Evolutionary conservation across 139 green algal genomes (phyloP), one percentile per base, ranked within the genome.

Genomic region (Volvox reticuliferus): DNA sequence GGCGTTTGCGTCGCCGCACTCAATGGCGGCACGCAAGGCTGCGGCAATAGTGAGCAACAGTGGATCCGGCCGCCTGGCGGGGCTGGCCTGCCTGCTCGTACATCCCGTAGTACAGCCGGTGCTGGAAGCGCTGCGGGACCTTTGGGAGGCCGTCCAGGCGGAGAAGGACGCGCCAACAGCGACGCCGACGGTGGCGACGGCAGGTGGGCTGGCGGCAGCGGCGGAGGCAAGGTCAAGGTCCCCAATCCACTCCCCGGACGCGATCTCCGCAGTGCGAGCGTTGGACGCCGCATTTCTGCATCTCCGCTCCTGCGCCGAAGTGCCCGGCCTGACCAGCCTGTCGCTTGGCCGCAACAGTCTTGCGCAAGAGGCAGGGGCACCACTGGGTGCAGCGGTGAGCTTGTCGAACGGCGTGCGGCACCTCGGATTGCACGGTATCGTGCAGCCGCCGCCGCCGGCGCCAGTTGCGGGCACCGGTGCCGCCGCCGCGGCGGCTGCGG

Each of bases 401-500:
- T 28, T 89, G 12, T 68, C 67, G 2, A 21, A 9, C 1, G 26
- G 68, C 22, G 36, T 89, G 26, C 67, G 68, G 65, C 83, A 89
- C 67, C 83, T 89, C 67, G 67, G 83, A 36, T 68, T 89, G 36
- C 20, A 32, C 0, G 86, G 86, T 55, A 62, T 84, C 50, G 19
- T 67, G 30, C 73, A 65, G 62, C 50, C 71, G 86, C 71, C 22
- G 50, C 24, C 86, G n/a, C 36, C 71, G 55, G n/a, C 86, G n/a
- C 65, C 35, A 20, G 68, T 86, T 33, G 36, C 36, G 21, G 83
- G 67, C 67, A 75, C 30, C 28, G 68, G 36, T 37, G 83, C 83
- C 24, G 67, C 86, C 33, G 88, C 86, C 28, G 83, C 26, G 22
- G 81, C 91, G 50, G 89, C 91, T 2, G 87, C 75, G 67, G 89